Base-by-base conservation (phyloP, 106 monocot species). In the Dendrobium nobile region DNA sequence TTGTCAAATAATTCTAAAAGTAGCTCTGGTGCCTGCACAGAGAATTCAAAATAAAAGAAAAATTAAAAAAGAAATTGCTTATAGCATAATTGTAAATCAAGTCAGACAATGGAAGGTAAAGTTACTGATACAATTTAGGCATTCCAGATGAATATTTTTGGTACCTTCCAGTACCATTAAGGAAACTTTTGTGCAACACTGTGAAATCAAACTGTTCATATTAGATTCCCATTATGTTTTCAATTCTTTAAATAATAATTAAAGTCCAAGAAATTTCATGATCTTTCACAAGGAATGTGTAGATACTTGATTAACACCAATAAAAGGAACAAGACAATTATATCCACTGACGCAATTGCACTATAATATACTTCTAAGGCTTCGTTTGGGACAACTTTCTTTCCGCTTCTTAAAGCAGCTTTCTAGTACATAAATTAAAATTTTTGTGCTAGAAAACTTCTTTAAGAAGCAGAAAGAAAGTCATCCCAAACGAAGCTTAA, bases 21-120 rank as follows among this genome's bases (percentile, higher is more conserved):
- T 80, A 99, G 80, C 40, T 99, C 91, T 47, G 98, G 95, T 86
- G 91, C 95, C 98, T 99, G 72, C 83, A 90, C 11, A 84, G 6
- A 74, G 47, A 22, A 24, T 74, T 22, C 17, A 74, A 44, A 70
- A 70, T 15, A 37, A 37, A 70, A 70, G 51, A 51, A 68, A 28
- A 33, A 6, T 67, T 9, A 70, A 37, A 33, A 4, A 9, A 13
- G 37, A 64, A 64, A 24, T 64, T 64, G 28, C 10, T 68, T 70
- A 70, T 28, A 37, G 37, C 70, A 70, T 70, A 37, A 24, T 70
- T 40, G 70, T 70, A 70, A 37, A 40, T 70, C 37, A 70, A 15
- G 37, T 37, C 10, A 70, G 1, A 61, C 4, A 70, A 70, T 5
- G 3, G 28, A 70, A 70, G 26, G 22, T 4, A 9, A 22, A 64